Base-by-base conservation (phyloP, 106 monocot species). In the Triglochin maritima region DNA sequence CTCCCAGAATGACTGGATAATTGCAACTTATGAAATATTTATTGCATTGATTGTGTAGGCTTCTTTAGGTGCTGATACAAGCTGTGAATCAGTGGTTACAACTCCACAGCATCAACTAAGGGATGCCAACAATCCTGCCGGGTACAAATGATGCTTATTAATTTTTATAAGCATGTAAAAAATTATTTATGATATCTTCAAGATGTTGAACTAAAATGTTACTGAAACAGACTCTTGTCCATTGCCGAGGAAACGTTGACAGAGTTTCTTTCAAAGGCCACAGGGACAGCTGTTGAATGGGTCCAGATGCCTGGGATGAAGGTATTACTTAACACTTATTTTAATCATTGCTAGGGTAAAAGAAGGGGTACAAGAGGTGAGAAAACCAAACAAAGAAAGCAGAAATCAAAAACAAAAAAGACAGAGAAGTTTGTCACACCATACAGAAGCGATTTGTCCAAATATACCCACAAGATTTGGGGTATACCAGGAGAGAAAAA, bases 261-360 rank as follows among this genome's bases (percentile, higher is more conserved):
- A 76, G 91, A 91, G 96, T 96, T 91, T 82, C 82, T 96, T 61
- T 91, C 96, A 52, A 96, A 96, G 88, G 96, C 96, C 76, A 96
- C 91, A 65, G 96, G 96, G 76, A 96, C 96, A 83, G 85, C 96
- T 78, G 79, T 96, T 54, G 91, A 96, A 76, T 96, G 96, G 96
- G 96, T 96, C 78, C 96, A 85, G 77, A 80, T 96, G 84, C 91
- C 88, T 59, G 96, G 96, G 84, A 96, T 96, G 96, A 96, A 96
- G 95, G 95, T 95, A 16, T 52, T 41, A 10, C 41, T 13, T 54
- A 50, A 13, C 11, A 50, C 9, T 68, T 55, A 0, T 29, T 29
- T 29, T 29, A 0, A 29, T 29, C 29, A 29, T 29, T 29, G 29
- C 0, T 29, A 29, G 29, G 29, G 29, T 29, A 29, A 29, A 29